Evolutionary conservation across 2,329 filamentous ascomycete species (phyloP).

Genomic region (Biscogniauxia sp.): DNA sequence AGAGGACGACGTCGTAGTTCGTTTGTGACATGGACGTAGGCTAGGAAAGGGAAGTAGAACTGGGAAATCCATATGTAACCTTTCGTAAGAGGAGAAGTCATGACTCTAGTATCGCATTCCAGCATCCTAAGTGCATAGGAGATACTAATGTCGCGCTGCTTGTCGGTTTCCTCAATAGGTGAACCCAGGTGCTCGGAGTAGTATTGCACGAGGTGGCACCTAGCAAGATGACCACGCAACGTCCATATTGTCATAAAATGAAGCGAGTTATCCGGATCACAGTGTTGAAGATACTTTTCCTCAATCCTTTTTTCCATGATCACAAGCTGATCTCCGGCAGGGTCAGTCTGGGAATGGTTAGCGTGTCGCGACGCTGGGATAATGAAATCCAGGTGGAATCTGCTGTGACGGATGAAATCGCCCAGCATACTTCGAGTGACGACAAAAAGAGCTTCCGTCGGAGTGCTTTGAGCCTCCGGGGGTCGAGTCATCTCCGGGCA

Average conservation of each 20-base stretch:
- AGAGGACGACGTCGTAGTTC: conserved; percentile 25
- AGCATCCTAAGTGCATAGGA: conserved; percentile 34
- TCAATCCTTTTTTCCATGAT: conserved; percentile 42
- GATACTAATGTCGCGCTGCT: conserved; percentile 30
- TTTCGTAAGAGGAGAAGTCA: conserved; percentile 28
- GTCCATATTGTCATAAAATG: conserved; percentile 42
- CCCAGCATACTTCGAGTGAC: conserved; percentile 40
- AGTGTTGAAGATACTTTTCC: conserved; percentile 43
- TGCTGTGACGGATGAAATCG: conserved; percentile 36
- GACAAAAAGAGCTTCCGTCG: conserved; percentile 43
- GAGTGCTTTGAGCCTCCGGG: conserved; percentile 25
- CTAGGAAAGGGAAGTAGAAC: conserved; percentile 39
- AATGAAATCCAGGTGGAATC: conserved; percentile 36
- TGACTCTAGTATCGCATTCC: conserved; percentile 36
- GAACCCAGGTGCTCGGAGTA: conserved; percentile 33
- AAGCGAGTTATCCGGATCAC: conserved; percentile 37
- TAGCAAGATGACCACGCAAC: conserved; percentile 44
- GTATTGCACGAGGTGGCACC: conserved; percentile 48
- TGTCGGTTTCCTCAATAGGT: neutral
- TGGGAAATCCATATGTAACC: conserved; percentile 38
- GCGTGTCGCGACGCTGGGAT: conserved; percentile 32
- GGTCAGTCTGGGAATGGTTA: conserved; percentile 9
- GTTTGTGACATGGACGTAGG: conserved; percentile 39
- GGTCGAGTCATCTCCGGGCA: conserved; percentile 38
- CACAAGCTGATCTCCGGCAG: conserved; percentile 27